Evolutionary conservation across 2,329 filamentous ascomycete genomes (phyloP).

Genomic region (Ophiostoma pallidulum): DNA sequence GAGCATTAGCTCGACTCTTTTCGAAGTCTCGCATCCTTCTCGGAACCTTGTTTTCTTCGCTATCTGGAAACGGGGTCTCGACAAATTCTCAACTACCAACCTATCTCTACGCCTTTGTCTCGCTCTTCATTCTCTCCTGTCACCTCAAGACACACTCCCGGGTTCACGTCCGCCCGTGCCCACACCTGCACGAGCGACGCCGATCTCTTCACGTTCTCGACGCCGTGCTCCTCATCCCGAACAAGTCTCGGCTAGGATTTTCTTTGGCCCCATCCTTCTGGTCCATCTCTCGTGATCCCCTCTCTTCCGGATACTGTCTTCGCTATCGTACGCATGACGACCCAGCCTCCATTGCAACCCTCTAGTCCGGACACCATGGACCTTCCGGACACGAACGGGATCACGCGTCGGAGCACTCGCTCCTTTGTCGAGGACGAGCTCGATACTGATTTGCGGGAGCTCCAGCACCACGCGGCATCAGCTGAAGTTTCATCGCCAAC

Average conservation of each 20-base stretch:
- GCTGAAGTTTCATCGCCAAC: background rate
- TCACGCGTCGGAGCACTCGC: slow-evolving; percentile 17
- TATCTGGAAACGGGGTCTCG: too few relatives aligned
- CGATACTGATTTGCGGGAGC: slow-evolving; percentile 12
- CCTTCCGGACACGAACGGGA: slow-evolving; percentile 5
- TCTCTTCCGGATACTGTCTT: too few relatives aligned
- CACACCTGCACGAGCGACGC: too few relatives aligned
- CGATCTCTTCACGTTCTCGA: too few relatives aligned
- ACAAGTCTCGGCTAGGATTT: too few relatives aligned
- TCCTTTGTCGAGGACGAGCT: slow-evolving; percentile 16
- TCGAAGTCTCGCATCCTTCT: background rate
- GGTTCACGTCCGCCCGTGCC: too few relatives aligned
- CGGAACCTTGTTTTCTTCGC: background rate
- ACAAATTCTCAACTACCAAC: too few relatives aligned
- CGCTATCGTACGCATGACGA: background rate
- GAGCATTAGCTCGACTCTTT: slow-evolving; percentile 8
- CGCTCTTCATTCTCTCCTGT: background rate
- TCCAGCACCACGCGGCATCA: background rate
- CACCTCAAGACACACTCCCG: too few relatives aligned
- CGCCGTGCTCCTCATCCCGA: too few relatives aligned
- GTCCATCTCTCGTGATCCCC: too few relatives aligned
- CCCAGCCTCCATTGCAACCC: background rate
- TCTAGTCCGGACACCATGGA: background rate
- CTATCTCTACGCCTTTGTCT: background rate
- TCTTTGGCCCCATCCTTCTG: too few relatives aligned